phyloP scores from a whole-genome alignment of 345 rosid genomes.

The Erysimum cheiranthoides region DNA sequence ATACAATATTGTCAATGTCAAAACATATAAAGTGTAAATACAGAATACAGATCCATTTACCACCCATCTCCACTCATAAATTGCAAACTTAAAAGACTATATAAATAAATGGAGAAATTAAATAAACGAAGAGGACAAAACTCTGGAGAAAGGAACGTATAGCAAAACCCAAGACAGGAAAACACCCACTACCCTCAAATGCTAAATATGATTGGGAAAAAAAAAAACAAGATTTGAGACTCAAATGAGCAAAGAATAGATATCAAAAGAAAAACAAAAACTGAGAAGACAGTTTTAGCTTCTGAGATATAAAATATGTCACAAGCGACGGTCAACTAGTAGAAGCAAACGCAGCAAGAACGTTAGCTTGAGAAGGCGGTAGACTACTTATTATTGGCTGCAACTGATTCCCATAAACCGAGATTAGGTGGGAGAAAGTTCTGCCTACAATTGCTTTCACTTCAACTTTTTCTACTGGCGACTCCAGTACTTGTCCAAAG shows the following conservation, averaged over 20 bases:
- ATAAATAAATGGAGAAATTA: conserved; percentile 22
- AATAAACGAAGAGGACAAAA: conserved; percentile 32
- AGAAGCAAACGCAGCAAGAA: conserved; percentile 76
- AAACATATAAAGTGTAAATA: conserved; percentile 5
- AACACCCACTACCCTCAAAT: conserved; percentile 20
- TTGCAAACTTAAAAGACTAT: not conserved
- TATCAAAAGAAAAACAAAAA: not conserved
- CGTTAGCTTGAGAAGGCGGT: conserved; percentile 83
- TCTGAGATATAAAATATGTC: conserved; percentile 3
- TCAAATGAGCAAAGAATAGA: conserved; percentile 24
- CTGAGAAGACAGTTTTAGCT: conserved; percentile 1
- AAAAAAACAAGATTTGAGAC: not conserved
- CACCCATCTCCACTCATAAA: conserved; percentile 22
- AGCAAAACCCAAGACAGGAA: conserved; percentile 4
- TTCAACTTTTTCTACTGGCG: conserved; percentile 80
- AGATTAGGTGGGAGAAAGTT: conserved; percentile 80
- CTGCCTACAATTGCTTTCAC: conserved; percentile 88
- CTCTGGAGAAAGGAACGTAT: conserved; percentile 4
- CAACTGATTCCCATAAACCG: conserved; percentile 87
- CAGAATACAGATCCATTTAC: conserved; percentile 16
- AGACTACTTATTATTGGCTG: conserved; percentile 74
- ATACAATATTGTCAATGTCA: conserved; percentile 25
- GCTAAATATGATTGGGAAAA: not conserved
- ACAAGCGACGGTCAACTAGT: conserved; percentile 49
- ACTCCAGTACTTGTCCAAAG: conserved; percentile 86